Evolutionary conservation across 2,329 filamentous ascomycete genomes (phyloP), one percentile per base, ranked within the genome.

Genomic region (Diaporthe velutina): DNA sequence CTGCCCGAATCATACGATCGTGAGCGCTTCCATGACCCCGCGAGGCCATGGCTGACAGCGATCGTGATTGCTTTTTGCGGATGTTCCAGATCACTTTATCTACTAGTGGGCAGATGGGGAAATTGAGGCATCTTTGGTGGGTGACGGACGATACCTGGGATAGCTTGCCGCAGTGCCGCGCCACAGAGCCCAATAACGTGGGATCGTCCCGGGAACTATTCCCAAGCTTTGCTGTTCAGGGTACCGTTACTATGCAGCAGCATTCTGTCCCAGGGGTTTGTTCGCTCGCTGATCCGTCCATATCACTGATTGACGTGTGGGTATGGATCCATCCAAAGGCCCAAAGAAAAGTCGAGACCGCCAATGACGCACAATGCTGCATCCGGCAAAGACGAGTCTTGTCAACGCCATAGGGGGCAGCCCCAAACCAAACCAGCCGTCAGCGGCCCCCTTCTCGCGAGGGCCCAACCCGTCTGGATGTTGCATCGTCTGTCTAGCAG

Each of bases 321-420:
- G 22, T 52, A 38, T 38, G 33, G 60, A 42, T 45, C 58, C 58
- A 61, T 40, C 55, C 55, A 61, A 28, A 9, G 22, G 15, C 30
- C 48, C 70, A 61, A 52, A 52, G 61, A 25, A 35, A 25, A 52
- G 45, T 52, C 30, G 64, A 68, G 48, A 68, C 45, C 70, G 58
- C 58, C 57, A 54, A 72, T 72, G 70, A 72, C 70, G 70, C 70
- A 72, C 28, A 72, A 33, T 38, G 35, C 70, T 64, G 70, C 70
- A 72, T 72, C 70, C 70, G 70, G 70, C 50, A 52, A 64, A 50
- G 70, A 55, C 45, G 19, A 55, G 48, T 54, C 38, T 72, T 15
- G 70, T 64, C 70, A 72, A 72, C 54, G 70, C 48, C 45, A 60
- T 55, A 54, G 55, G 38, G 8, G 64, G 33, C n/a, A 54, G n/a